phyloP scores from a whole-genome alignment of 2,329 filamentous ascomycete genomes.

The Raffaelea arxii region DNA sequence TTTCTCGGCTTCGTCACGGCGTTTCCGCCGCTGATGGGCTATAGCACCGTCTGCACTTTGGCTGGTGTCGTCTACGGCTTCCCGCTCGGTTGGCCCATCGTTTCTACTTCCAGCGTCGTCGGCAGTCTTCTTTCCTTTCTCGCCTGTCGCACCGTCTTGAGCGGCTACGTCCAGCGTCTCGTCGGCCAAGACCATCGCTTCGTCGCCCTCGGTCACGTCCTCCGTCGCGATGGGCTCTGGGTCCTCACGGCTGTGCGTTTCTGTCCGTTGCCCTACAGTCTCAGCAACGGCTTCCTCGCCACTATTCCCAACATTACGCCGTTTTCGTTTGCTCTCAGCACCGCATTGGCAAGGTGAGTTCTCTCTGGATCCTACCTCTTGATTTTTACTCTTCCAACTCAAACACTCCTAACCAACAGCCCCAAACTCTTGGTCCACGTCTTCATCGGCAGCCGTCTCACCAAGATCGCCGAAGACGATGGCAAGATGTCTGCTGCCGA shows the following conservation, averaged over 20 bases:
- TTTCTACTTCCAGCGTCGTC: slow-evolving; percentile 64
- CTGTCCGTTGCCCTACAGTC: slow-evolving; percentile 83
- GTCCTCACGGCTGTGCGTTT: slow-evolving; percentile 86
- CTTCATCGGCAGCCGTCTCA: slow-evolving; percentile 81
- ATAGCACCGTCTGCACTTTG: slow-evolving; percentile 58
- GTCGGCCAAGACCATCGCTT: slow-evolving; percentile 81
- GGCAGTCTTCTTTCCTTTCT: slow-evolving; percentile 76
- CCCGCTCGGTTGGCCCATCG: slow-evolving; percentile 67
- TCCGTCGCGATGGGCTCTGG: slow-evolving; percentile 83
- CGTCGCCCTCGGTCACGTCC: slow-evolving; percentile 74
- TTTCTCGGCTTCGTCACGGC: slow-evolving; percentile 63
- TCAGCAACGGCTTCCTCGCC: slow-evolving; percentile 88
- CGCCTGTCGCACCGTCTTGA: slow-evolving; percentile 68
- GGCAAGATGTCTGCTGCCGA: slow-evolving; percentile 73
- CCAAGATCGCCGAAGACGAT: slow-evolving; percentile 70
- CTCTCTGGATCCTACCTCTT: neutral
- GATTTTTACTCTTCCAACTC: neutral
- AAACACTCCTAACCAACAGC: slow-evolving; percentile 24
- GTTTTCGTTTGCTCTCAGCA: slow-evolving; percentile 68
- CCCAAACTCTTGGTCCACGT: slow-evolving; percentile 88
- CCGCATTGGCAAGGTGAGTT: slow-evolving; percentile 57
- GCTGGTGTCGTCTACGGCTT: slow-evolving; percentile 48
- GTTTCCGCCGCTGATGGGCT: slow-evolving; percentile 82
- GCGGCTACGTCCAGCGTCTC: slow-evolving; percentile 66
- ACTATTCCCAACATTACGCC: slow-evolving; percentile 85